phyloP scores from a whole-genome alignment of 2,329 filamentous ascomycete species.

The Penicillium glabrum region DNA sequence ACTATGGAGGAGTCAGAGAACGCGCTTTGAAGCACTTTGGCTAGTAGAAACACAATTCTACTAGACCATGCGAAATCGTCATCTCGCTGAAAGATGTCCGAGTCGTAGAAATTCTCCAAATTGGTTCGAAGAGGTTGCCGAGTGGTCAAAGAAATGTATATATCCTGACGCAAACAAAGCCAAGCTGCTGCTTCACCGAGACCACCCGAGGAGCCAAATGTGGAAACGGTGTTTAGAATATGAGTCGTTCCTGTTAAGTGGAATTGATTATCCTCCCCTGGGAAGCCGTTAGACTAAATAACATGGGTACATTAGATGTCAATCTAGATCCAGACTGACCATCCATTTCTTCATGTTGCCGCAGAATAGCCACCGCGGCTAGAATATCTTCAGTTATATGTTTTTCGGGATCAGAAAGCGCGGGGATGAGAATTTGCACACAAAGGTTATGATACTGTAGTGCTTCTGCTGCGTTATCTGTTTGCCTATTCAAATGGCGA shows the following conservation, averaged over 20 bases:
- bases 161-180: conserved; percentile 41
- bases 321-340: conserved; percentile 8
- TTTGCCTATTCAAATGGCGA: conserved; percentile 30
- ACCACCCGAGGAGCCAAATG: conserved; percentile 39
- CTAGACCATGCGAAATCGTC: conserved; percentile 41
- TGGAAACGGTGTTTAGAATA: conserved; percentile 38
- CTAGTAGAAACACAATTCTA: conserved; percentile 37
- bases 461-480: conserved; percentile 27
- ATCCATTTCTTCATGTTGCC: conserved; percentile 38
- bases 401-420: conserved; percentile 27
- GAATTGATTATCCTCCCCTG: conserved; percentile 34
- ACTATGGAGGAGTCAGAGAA: conserved; percentile 9
- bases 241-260: conserved; percentile 38
- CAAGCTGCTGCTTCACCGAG: conserved; percentile 41
- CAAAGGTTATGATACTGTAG: conserved; percentile 35
- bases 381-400: conserved; percentile 31
- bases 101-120: conserved; percentile 35
- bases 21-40: conserved; percentile 27
- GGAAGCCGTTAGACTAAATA: not conserved
- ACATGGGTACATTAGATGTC: not conserved
- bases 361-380: conserved; percentile 33
- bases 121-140: conserved; percentile 35
- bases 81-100: conserved; percentile 30
- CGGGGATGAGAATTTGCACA: conserved; percentile 35
- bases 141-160: conserved; percentile 38